phyloP scores from a whole-genome alignment of 139 green algal species.

The Edaphochlamys debaryana region DNA sequence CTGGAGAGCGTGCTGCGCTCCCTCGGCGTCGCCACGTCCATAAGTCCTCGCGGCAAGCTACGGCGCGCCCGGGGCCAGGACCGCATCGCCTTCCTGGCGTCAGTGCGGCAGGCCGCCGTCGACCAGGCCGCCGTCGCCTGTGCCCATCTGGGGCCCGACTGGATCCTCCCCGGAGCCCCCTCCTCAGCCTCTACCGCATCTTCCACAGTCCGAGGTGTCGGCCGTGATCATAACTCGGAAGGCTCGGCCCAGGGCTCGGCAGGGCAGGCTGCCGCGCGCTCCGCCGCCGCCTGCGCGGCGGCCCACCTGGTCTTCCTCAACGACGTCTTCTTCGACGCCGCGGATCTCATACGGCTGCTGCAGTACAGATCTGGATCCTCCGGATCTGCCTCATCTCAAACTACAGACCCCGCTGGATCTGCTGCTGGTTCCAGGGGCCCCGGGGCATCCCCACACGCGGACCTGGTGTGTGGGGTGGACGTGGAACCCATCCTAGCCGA shows the following conservation, averaged over 20 bases:
- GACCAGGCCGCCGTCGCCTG: constrained; percentile 7
- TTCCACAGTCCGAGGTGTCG: no score
- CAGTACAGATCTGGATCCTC: background rate
- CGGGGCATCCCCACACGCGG: background rate
- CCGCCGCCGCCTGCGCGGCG: constrained; percentile 6
- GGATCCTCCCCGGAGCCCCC: no score
- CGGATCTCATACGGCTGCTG: constrained; percentile 54
- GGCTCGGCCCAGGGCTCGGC: no score
- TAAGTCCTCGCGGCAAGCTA: constrained; percentile 36
- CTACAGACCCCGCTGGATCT: no score
- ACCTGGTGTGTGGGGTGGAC: constrained; percentile 33
- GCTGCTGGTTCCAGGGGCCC: no score
- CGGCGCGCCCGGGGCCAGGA: constrained; percentile 25
- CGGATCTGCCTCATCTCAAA: no score
- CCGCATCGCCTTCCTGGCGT: constrained; percentile 63
- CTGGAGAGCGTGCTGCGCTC: constrained; percentile 40
- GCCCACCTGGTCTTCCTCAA: constrained; percentile 62
- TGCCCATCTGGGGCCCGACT: no score
- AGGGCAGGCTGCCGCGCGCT: no score
- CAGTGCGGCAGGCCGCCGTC: constrained; percentile 47
- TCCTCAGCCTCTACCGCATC: no score
- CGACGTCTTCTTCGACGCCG: constrained; percentile 65
- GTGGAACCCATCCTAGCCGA: constrained; percentile 37
- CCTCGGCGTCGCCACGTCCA: constrained; percentile 20
- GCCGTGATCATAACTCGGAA: no score